Evolutionary conservation across 345 rosid genomes (phyloP).

Genomic region (Brassica cretica): DNA sequence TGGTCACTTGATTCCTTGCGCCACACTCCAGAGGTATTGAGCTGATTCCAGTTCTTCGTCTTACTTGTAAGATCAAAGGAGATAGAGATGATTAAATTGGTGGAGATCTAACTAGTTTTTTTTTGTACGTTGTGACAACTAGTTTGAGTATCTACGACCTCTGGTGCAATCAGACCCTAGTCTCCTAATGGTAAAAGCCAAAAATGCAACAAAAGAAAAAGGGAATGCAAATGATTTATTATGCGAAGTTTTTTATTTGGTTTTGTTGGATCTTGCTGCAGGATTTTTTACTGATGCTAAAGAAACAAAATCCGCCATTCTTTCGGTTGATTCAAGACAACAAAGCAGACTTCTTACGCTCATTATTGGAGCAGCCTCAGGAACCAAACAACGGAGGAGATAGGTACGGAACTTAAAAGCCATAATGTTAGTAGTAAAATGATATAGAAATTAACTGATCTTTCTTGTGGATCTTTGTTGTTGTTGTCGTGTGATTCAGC

Average conservation of each 20-base stretch:
- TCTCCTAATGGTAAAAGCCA: not conserved
- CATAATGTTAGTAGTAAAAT: too few species aligned
- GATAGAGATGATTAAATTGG: not conserved
- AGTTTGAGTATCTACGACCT: not conserved
- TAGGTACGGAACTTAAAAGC: not conserved
- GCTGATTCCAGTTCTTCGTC: not conserved
- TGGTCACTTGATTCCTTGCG: not conserved
- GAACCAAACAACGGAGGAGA: not conserved
- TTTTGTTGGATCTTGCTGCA: not conserved
- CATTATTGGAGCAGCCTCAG: slow-evolving; percentile 35
- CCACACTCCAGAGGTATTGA: not conserved
- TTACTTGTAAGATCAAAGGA: not conserved
- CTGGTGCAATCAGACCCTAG: not conserved
- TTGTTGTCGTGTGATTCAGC: not conserved
- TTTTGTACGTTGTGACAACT: not conserved
- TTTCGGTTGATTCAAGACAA: slow-evolving; percentile 68
- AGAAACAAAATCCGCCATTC: slow-evolving; percentile 59
- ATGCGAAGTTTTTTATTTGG: not conserved
- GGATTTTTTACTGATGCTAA: slow-evolving; percentile 51
- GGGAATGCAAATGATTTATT: not conserved
- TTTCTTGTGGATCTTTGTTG: not conserved
- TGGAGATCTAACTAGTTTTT: not conserved
- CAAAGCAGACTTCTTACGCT: slow-evolving; percentile 59
- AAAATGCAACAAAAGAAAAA: slow-evolving; percentile 32
- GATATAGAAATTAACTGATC: not conserved